Evolutionary conservation across 1,284 basidiomycete species (phyloP).

Genomic region (Moesziomyces aphidis): DNA sequence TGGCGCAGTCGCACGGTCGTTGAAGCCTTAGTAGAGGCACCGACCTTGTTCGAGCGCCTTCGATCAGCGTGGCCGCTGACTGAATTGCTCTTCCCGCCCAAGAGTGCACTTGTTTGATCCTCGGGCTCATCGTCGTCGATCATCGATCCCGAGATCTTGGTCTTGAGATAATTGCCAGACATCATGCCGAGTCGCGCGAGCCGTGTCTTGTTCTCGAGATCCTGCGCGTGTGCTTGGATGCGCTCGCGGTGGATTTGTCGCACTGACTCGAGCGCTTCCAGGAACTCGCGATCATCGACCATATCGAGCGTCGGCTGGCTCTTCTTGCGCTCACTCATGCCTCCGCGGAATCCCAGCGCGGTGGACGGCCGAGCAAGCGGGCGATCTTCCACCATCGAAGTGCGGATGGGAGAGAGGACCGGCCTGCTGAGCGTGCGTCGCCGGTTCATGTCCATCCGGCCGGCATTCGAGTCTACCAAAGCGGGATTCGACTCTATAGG

Average conservation of each 20-base stretch:
- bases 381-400: conserved; percentile 9
- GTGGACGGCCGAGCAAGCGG: conserved; percentile 20
- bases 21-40: background rate
- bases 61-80: background rate
- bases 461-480: background rate
- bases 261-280: conserved; percentile 59
- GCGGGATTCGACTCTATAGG: background rate
- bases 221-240: conserved; percentile 37
- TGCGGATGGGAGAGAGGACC: conserved; percentile 25
- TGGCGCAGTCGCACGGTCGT: conserved; percentile 11
- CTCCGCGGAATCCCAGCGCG: conserved; percentile 30
- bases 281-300: conserved; percentile 60
- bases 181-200: conserved; percentile 35
- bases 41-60: background rate
- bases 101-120: background rate
- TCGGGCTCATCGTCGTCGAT: conserved; percentile 9
- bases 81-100: background rate
- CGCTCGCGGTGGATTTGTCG: conserved; percentile 52
- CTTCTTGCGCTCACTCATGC: conserved; percentile 45
- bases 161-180: conserved; percentile 31
- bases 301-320: conserved; percentile 62
- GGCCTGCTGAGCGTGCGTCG: conserved; percentile 31
- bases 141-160: conserved; percentile 23
- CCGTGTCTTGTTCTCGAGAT: conserved; percentile 30
- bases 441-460: conserved; percentile 8